Conservation (phyloP, 306 rosid genomes). For the Vicia sativa region DNA sequence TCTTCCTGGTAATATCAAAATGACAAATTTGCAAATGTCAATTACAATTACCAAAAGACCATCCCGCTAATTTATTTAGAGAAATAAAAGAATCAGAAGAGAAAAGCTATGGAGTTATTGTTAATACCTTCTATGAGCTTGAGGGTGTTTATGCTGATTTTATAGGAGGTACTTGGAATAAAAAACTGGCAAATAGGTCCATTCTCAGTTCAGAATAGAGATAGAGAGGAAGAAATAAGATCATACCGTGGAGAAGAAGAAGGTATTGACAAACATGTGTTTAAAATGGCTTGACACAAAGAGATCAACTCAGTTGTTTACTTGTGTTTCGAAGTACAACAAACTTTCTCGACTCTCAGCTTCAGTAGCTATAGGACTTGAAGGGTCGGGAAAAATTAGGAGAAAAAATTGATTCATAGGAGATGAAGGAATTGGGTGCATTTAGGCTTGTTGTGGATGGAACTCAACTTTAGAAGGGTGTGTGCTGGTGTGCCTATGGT, state of each 20-base stretch:
- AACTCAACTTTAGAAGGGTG: constrained; percentile 55
- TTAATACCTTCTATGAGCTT: constrained; percentile 63
- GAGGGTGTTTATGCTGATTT: constrained; percentile 53
- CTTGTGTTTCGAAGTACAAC: constrained; percentile 51
- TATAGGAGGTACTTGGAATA: constrained; percentile 42
- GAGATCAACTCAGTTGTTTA: constrained; percentile 55
- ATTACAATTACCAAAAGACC: not conserved
- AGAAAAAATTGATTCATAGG: constrained; percentile 38
- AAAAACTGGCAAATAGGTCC: constrained; percentile 73
- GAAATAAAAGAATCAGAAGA: constrained; percentile 12
- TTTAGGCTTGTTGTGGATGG: constrained; percentile 59
- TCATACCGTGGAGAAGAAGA: constrained; percentile 20
- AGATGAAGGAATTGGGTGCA: constrained; percentile 42
- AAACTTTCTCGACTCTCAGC: constrained; percentile 45
- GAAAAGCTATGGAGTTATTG: constrained; percentile 53
- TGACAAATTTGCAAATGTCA: constrained; percentile 40
- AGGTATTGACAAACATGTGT: constrained; percentile 28
- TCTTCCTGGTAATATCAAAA: constrained; percentile 46
- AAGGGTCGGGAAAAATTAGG: constrained; percentile 48
- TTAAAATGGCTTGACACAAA: constrained; percentile 46
- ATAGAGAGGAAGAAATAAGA: not conserved
- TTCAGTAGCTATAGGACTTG: constrained; percentile 57
- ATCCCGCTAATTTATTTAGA: not conserved
- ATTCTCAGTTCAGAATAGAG: constrained; percentile 35
- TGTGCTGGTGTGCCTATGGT: constrained; percentile 49